Evolutionary conservation across 129 eudicot genomes (phyloP).

Genomic region (Helianthus annuus): HanXRQr2.0-SUNRISE NC_035445.2:92286609-92287108

Average conservation of each 20-base stretch:
- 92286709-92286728: background rate
- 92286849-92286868: slow-evolving; percentile 83
- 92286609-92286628: too few relatives aligned
- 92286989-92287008: slow-evolving; percentile 32
- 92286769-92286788: slow-evolving; percentile 93
- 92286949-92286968: slow-evolving; percentile 91
- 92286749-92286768: slow-evolving; percentile 93
- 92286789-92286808: slow-evolving; percentile 81
- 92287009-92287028: slow-evolving; percentile 39
- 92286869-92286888: slow-evolving; percentile 72
- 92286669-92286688: too few relatives aligned
- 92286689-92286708: background rate
- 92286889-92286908: slow-evolving; percentile 88
- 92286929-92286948: slow-evolving; percentile 82
- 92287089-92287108: slow-evolving; percentile 21
- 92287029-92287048: slow-evolving; percentile 47
- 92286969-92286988: slow-evolving; percentile 48
- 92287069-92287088: slow-evolving; percentile 23
- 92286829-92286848: slow-evolving; percentile 88
- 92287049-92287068: slow-evolving; percentile 53
- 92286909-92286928: slow-evolving; percentile 98
- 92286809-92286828: slow-evolving; percentile 92
- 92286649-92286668: too few relatives aligned
- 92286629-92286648: too few relatives aligned
- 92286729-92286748: slow-evolving; percentile 96